Evolutionary conservation across 306 rosid genomes (phyloP).

Genomic region (Albizia julibrissin): DNA sequence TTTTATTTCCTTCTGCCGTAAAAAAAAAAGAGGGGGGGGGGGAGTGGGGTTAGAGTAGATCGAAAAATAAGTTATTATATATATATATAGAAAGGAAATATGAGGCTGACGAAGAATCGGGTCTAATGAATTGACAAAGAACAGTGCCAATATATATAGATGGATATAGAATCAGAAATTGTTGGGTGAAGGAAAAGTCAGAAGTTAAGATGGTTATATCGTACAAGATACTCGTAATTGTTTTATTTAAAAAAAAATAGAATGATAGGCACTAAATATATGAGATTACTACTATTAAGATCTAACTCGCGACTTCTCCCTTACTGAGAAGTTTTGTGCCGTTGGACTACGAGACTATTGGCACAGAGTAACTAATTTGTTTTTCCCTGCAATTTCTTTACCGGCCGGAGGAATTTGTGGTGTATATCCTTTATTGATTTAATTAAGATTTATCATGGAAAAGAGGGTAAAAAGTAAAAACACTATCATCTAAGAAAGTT

Average conservation of each 20-base stretch:
- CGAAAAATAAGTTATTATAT: background rate
- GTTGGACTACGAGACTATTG: too few relatives aligned
- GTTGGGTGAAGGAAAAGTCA: conserved; percentile 42
- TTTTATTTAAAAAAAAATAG: too few relatives aligned
- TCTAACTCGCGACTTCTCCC: too few relatives aligned
- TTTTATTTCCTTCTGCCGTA: background rate
- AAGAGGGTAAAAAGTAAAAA: background rate
- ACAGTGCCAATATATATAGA: background rate
- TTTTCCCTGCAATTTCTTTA: background rate
- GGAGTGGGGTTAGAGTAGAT: too few relatives aligned
- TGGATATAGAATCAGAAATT: too few relatives aligned
- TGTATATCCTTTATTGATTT: background rate
- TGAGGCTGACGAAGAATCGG: background rate
- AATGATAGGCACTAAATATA: too few relatives aligned
- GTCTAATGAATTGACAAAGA: background rate
- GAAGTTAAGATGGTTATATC: conserved; percentile 38
- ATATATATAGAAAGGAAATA: background rate
- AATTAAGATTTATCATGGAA: background rate
- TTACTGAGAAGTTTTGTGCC: too few relatives aligned
- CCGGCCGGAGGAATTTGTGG: background rate
- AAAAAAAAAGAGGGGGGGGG: too few relatives aligned
- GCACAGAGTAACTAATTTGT: too few relatives aligned
- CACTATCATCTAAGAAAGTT: background rate
- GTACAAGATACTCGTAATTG: conserved; percentile 5
- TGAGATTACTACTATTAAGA: too few relatives aligned